These are phyloP conservation scores for Globisporangium canariense DNA, from an alignment of 352 stramenopile species.

Conservation along the genomic window DNA sequence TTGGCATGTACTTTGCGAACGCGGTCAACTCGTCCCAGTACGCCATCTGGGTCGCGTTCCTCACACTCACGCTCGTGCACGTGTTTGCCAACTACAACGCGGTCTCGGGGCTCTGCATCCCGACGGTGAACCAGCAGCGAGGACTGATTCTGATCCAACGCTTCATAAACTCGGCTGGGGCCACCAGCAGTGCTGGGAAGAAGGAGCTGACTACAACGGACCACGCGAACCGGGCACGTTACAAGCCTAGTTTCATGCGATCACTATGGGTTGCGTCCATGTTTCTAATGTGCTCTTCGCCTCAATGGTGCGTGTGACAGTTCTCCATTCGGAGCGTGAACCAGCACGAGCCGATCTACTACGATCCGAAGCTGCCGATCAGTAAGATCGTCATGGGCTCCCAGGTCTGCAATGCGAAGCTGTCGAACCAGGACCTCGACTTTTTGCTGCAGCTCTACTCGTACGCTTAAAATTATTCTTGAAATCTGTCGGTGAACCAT, in stretches of 20 bases:
- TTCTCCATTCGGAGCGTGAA: slow-evolving; percentile 67
- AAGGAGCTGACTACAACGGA: slow-evolving; percentile 22
- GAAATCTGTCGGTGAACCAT: not conserved
- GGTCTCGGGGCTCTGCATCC: slow-evolving; percentile 86
- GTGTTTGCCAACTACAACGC: slow-evolving; percentile 93
- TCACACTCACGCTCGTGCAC: slow-evolving; percentile 90
- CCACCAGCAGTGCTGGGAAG: slow-evolving; percentile 16
- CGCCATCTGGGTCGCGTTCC: slow-evolving; percentile 90
- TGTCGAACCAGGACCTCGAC: slow-evolving; percentile 39
- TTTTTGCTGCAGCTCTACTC: slow-evolving; percentile 46
- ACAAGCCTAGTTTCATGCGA: not conserved
- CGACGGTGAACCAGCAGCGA: slow-evolving; percentile 83
- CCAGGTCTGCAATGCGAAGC: slow-evolving; percentile 39
- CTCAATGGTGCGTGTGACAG: slow-evolving; percentile 15
- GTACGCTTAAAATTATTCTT: slow-evolving; percentile 18
- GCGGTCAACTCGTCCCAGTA: slow-evolving; percentile 56
- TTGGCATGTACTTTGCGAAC: slow-evolving; percentile 84
- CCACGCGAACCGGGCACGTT: slow-evolving; percentile 25
- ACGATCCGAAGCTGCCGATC: slow-evolving; percentile 46
- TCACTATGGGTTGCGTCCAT: not conserved
- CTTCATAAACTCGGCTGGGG: slow-evolving; percentile 28
- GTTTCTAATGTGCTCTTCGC: not conserved
- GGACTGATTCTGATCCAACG: slow-evolving; percentile 52
- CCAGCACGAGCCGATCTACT: slow-evolving; percentile 48
- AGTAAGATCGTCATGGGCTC: slow-evolving; percentile 55